Percentiles rank a stretch among this genome's conserved stretches.
Evolutionary conservation across 257 asterid genomes (phyloP).

Genomic region (Plantago major): DNA sequence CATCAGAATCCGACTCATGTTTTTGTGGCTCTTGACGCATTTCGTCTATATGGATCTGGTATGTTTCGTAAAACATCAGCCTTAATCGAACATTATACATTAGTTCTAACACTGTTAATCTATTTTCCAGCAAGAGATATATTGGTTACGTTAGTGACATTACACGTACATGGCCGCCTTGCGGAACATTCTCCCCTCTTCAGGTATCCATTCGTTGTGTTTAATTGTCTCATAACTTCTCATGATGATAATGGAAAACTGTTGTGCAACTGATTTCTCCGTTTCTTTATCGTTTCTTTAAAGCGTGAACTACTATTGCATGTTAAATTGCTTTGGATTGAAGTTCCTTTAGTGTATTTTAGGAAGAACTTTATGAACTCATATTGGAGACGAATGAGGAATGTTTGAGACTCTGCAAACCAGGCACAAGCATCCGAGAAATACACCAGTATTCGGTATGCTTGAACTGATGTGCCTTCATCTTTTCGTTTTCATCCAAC

Average conservation of each 20-base stretch:
- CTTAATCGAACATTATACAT: too few relatives aligned
- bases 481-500: neutral
- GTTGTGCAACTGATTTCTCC: neutral
- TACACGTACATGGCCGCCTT: conserved; percentile 98
- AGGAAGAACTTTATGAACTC: conserved; percentile 82
- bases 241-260: neutral
- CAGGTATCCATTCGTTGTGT: conserved; percentile 46
- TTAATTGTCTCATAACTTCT: conserved; percentile 1
- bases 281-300: neutral
- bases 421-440: conserved; percentile 79
- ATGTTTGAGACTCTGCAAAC: conserved; percentile 73
- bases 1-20: too few relatives aligned
- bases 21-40: too few relatives aligned
- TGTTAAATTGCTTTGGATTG: neutral
- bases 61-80: too few relatives aligned
- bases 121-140: too few relatives aligned
- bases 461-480: conserved; percentile 1
- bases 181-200: conserved; percentile 67
- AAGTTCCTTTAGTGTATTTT: conserved; percentile 25
- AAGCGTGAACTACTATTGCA: neutral
- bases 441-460: conserved; percentile 88
- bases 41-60: too few relatives aligned
- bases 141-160: conserved; percentile 95
- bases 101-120: too few relatives aligned
- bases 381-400: conserved; percentile 88